Evolutionary conservation across 345 rosid genomes (phyloP).

Genomic region (Dipteronia sinensis): DNA sequence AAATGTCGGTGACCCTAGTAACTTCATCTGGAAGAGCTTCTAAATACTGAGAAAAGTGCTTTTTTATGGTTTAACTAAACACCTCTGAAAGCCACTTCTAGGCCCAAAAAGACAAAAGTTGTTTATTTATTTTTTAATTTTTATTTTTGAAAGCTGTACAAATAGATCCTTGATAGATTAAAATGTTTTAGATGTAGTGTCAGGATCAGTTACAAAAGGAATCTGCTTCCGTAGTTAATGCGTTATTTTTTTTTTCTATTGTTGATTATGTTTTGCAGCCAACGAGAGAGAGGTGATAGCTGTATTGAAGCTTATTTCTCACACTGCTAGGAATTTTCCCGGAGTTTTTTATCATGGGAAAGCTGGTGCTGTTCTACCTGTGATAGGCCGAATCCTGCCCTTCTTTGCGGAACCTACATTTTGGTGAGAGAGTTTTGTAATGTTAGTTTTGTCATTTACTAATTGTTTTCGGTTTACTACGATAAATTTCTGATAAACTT

Average conservation of each 20-base stretch:
- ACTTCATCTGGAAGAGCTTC: not conserved
- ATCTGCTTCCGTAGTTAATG: not conserved
- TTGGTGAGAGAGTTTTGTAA: constrained; percentile 42
- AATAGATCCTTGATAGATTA: not conserved
- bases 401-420: constrained; percentile 82
- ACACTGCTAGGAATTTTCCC: constrained; percentile 70
- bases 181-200: no score
- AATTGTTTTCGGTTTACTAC: no score
- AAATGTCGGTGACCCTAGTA: not conserved
- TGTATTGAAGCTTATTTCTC: constrained; percentile 78
- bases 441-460: not conserved
- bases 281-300: constrained; percentile 82
- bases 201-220: not conserved
- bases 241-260: not conserved
- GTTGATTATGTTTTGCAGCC: constrained; percentile 43
- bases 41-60: not conserved
- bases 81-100: no score
- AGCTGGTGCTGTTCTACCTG: constrained; percentile 67
- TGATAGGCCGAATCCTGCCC: constrained; percentile 75
- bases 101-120: not conserved
- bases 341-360: constrained; percentile 88
- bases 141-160: no score
- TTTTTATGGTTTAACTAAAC: not conserved
- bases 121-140: no score
- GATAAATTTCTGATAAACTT: not conserved